Evolutionary conservation across 2,329 filamentous ascomycete species (phyloP).

Genomic region (Tolypocladium ophioglossoides): DNA sequence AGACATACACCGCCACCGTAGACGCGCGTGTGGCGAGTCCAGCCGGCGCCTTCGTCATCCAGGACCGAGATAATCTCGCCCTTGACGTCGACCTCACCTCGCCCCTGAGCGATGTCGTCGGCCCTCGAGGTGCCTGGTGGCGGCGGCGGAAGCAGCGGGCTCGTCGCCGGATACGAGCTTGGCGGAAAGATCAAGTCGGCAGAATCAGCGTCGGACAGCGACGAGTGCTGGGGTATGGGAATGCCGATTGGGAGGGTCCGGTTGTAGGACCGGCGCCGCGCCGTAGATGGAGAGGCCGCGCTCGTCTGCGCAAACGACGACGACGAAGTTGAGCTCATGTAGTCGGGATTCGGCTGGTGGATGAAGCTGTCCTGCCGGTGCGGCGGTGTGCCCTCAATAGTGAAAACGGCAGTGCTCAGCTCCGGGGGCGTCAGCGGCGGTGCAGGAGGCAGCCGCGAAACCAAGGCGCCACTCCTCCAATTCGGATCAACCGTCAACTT

Average conservation of each 20-base stretch:
- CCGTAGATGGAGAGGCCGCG: constrained; percentile 19
- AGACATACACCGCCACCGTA: constrained; percentile 48
- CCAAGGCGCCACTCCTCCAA: constrained; percentile 15
- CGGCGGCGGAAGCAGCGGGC: constrained; percentile 36
- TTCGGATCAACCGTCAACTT: constrained; percentile 14
- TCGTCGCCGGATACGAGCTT: constrained; percentile 39
- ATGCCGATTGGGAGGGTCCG: constrained; percentile 26
- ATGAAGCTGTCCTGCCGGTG: constrained; percentile 26
- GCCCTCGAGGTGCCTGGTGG: constrained; percentile 19
- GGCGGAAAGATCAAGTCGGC: constrained; percentile 27
- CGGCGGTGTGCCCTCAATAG: constrained; percentile 25
- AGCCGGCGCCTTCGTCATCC: constrained; percentile 36
- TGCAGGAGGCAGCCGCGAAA: constrained; percentile 31
- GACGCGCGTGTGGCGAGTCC: constrained; percentile 48
- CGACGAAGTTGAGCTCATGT: constrained; percentile 26
- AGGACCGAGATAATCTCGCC: constrained; percentile 40
- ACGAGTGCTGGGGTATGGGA: constrained; percentile 14
- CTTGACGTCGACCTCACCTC: constrained; percentile 30
- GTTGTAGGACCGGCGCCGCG: constrained; percentile 32
- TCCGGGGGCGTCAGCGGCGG: constrained; percentile 39
- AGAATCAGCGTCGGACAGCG: constrained; percentile 11
- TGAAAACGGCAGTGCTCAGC: constrained; percentile 29
- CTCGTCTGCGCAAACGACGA: constrained; percentile 14
- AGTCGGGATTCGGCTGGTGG: constrained; percentile 40
- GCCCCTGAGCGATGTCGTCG: constrained; percentile 11